Conservation (phyloP, 2,329 filamentous ascomycete species). For the Aspergillus calidoustus region DNA sequence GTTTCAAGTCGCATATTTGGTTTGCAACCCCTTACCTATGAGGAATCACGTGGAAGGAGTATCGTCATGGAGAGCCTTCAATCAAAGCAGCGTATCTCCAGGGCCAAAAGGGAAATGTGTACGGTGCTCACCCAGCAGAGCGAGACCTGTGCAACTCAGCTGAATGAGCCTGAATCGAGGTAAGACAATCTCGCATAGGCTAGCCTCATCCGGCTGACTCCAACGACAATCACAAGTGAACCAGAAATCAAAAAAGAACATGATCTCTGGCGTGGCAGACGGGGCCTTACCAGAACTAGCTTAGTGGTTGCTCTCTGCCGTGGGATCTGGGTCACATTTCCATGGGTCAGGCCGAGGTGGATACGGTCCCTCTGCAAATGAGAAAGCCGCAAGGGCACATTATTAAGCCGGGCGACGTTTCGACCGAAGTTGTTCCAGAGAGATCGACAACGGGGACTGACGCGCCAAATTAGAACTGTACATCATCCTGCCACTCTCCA, state of each 20-base stretch:
- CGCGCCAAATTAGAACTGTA: slow-evolving; percentile 15
- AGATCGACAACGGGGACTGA: slow-evolving; percentile 27
- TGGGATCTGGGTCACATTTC: neutral
- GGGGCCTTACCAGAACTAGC: slow-evolving; percentile 16
- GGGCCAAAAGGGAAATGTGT: slow-evolving; percentile 2
- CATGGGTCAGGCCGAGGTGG: slow-evolving; percentile 9
- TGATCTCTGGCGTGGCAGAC: slow-evolving; percentile 26
- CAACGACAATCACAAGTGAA: neutral
- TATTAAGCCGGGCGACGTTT: slow-evolving; percentile 1
- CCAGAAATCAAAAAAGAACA: slow-evolving; percentile 5
- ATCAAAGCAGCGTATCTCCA: neutral
- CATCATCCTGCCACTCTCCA: slow-evolving; percentile 16
- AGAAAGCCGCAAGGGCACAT: neutral
- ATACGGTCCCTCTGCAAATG: neutral
- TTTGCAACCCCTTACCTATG: neutral
- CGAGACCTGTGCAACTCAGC: neutral
- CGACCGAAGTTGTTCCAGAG: slow-evolving; percentile 13
- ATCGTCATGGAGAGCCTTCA: neutral
- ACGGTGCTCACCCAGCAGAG: neutral
- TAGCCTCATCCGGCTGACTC: slow-evolving; percentile 1
- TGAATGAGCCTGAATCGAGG: neutral
- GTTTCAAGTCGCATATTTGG: neutral
- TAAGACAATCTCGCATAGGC: slow-evolving; percentile 8
- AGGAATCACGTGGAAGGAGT: neutral
- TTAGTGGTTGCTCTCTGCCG: slow-evolving; percentile 19